Conservation (phyloP, 257 asterid genomes). For the Forsythia viridissima region DNA sequence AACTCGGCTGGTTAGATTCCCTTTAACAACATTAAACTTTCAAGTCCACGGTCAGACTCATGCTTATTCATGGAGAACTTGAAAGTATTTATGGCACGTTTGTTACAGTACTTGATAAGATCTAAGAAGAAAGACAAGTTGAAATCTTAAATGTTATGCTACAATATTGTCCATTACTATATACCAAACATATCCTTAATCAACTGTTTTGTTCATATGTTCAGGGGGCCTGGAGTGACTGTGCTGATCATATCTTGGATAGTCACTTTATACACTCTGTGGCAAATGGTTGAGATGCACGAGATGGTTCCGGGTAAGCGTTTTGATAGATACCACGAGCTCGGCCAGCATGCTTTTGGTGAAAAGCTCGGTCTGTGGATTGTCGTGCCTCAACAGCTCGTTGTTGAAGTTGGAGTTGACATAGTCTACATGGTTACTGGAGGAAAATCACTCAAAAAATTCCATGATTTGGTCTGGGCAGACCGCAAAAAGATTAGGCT, state of each 20-base stretch:
- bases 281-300: conserved; percentile 99
- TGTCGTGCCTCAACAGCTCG: conserved; percentile 84
- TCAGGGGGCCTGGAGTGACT: conserved; percentile 86
- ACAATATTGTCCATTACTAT: too few species aligned
- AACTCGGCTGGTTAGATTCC: conserved; percentile 59
- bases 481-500: conserved; percentile 55
- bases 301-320: conserved; percentile 96
- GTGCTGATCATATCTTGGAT: conserved; percentile 82
- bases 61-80: too few species aligned
- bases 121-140: too few species aligned
- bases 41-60: too few species aligned
- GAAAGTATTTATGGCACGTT: too few species aligned
- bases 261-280: conserved; percentile 71
- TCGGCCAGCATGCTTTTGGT: conserved; percentile 90
- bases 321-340: conserved; percentile 86
- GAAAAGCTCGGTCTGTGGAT: conserved; percentile 86
- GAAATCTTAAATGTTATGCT: too few species aligned
- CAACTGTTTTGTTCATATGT: not conserved
- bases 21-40: not conserved
- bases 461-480: conserved; percentile 56
- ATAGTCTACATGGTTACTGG: conserved; percentile 95
- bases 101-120: too few species aligned
- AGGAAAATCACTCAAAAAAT: conserved; percentile 71
- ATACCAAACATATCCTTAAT: too few species aligned
- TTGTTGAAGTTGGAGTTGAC: conserved; percentile 84